These are phyloP conservation scores for Lecanicillium sp. DNA, from an alignment of 2,329 filamentous ascomycete species.

Conservation along the genomic window DNA sequence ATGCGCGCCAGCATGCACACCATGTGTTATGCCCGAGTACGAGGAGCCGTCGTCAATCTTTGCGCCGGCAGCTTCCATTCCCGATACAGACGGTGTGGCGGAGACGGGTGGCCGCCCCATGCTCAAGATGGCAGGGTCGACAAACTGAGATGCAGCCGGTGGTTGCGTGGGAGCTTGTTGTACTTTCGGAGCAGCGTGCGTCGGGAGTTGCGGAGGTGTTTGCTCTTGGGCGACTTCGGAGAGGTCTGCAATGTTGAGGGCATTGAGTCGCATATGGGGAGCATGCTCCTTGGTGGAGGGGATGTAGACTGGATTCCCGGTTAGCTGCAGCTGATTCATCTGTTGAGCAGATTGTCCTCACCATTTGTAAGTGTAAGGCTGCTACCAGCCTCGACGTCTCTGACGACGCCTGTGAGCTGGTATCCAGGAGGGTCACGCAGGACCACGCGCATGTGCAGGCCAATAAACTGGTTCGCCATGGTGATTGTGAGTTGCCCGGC, in stretches of 20 bases:
- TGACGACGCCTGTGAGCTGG: constrained; percentile 61
- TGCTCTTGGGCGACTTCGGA: constrained; percentile 27
- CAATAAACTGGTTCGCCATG: constrained; percentile 60
- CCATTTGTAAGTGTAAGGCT: constrained; percentile 66
- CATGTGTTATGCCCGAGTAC: constrained; percentile 12
- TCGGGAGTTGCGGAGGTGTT: constrained; percentile 17
- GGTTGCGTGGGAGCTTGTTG: constrained; percentile 21
- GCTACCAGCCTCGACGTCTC: constrained; percentile 56
- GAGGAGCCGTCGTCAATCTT: constrained; percentile 20
- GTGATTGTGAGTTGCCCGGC: constrained; percentile 5
- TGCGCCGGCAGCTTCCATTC: constrained; percentile 15
- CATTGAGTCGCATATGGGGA: constrained; percentile 35
- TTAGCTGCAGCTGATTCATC: background rate
- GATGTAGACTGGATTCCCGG: constrained; percentile 28
- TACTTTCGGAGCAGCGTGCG: constrained; percentile 17
- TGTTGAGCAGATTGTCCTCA: constrained; percentile 27
- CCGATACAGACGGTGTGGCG: constrained; percentile 16
- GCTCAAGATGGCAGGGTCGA: constrained; percentile 79
- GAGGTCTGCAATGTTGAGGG: constrained; percentile 36
- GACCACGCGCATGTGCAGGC: constrained; percentile 66
- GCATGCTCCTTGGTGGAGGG: constrained; percentile 33
- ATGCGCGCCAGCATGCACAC: background rate
- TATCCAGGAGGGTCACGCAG: constrained; percentile 57
- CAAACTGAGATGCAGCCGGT: constrained; percentile 47
- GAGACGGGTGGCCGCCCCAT: constrained; percentile 39